Evolutionary conservation across 2,329 filamentous ascomycete genomes (phyloP).

Genomic region (Exophiala sideris): DNA sequence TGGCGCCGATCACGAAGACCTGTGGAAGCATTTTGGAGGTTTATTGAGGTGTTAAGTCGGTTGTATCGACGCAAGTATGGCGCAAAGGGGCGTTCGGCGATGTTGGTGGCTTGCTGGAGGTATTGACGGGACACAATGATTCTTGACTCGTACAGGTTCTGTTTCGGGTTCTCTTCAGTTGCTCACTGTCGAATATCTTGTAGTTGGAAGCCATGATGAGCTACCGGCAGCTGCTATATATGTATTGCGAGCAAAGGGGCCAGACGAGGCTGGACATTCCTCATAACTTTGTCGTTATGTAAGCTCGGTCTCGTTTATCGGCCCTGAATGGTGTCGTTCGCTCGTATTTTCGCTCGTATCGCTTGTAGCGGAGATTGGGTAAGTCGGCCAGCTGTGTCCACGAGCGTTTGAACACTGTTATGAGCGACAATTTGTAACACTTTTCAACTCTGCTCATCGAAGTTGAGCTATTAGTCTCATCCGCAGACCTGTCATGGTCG

Average conservation of each 20-base stretch:
- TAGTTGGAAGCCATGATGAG: too few relatives aligned
- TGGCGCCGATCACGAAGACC: slow-evolving; percentile 44
- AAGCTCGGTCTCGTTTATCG: neutral
- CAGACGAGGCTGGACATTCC: too few relatives aligned
- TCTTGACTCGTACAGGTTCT: too few relatives aligned
- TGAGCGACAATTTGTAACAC: neutral
- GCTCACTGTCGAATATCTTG: too few relatives aligned
- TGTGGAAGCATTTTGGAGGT: slow-evolving; percentile 8
- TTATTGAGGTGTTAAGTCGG: neutral
- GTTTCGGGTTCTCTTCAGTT: too few relatives aligned
- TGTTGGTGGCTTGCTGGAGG: too few relatives aligned
- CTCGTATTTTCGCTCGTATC: neutral
- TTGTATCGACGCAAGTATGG: neutral
- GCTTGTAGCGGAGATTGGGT: neutral
- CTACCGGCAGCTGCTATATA: too few relatives aligned
- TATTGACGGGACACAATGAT: too few relatives aligned
- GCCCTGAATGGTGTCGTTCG: too few relatives aligned
- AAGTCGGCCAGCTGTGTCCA: neutral
- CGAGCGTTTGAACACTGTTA: neutral
- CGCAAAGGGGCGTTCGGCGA: too few relatives aligned
- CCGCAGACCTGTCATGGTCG: neutral
- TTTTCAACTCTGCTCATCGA: neutral
- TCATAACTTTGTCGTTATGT: neutral
- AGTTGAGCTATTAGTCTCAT: neutral
- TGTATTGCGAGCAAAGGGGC: too few relatives aligned